These are phyloP conservation scores for Sarocladiaceae sp. DNA, from an alignment of 2,329 filamentous ascomycete species.

Conservation along the genomic window DNA sequence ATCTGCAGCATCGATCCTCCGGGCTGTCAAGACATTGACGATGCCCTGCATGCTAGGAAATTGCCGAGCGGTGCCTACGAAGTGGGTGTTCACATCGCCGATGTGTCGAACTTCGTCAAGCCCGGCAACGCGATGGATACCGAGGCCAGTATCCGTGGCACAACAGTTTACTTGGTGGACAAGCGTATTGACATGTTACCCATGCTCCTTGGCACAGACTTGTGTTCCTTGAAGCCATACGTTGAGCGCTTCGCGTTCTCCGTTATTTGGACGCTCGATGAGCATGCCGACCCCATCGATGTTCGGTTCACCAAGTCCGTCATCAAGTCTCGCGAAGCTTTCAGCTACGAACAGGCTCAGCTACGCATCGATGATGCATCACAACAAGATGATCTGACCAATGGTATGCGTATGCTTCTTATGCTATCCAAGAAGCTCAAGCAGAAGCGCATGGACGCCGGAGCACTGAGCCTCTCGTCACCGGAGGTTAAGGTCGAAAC, in stretches of 20 bases:
- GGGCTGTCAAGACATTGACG: conserved; percentile 96
- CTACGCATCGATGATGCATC: conserved; percentile 84
- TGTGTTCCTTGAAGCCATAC: conserved; percentile 94
- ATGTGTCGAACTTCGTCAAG: conserved; percentile 98
- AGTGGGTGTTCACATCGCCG: conserved; percentile 96
- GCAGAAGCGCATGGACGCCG: conserved; percentile 93
- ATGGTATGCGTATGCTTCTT: conserved; percentile 81
- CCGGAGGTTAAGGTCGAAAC: conserved; percentile 95
- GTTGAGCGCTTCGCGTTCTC: conserved; percentile 92
- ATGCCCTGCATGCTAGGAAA: conserved; percentile 80
- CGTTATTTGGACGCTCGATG: conserved; percentile 80
- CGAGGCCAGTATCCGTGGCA: conserved; percentile 89
- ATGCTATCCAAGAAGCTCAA: conserved; percentile 87
- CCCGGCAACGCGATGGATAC: conserved; percentile 95
- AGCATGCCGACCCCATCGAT: conserved; percentile 76
- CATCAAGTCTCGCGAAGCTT: conserved; percentile 91
- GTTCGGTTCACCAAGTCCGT: conserved; percentile 95
- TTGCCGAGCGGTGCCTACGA: conserved; percentile 91
- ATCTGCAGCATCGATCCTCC: conserved; percentile 97
- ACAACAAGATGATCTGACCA: conserved; percentile 82
- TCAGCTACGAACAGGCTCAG: conserved; percentile 96
- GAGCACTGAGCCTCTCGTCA: conserved; percentile 91
- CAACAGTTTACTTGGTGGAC: conserved; percentile 94
- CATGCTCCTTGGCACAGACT: conserved; percentile 87
- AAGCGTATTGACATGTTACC: conserved; percentile 99